Evolutionary conservation across 1,284 basidiomycete species (phyloP), one percentile per base, ranked within the genome.

Genomic region (Puccinia triticina): DNA sequence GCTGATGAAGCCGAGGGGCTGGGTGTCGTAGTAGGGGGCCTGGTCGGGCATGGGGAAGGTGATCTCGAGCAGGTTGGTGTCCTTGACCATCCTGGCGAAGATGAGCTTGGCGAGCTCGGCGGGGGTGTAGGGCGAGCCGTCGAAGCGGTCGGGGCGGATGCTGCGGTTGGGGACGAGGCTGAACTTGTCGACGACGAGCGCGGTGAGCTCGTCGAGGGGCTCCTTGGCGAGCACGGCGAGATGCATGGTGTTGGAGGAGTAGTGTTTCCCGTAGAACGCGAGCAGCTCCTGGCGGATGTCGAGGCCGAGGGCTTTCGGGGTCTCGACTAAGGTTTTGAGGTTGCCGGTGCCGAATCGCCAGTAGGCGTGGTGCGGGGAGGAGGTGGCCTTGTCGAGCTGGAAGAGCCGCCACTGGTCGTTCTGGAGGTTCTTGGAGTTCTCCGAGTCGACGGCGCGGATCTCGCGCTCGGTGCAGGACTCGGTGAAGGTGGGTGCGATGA

Each of bases 361-460:
- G 91, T 94, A 99, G 0, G 91, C 90, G 0, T 92, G 92, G 0
- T 90, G 84, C 46, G 86, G 89, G 84, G 91, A 92, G 83, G 91
- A 93, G 59, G 98, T 90, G 84, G 92, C 91, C 88, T 99, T 99
- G 88, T 95, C 95, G 37, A 98, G 89, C 88, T 99, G 97, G 88
- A 94, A 98, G 81, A 96, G 92, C n/a, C 97, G 91, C 95, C 96
- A 98, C 86, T 93, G 89, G 87, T 99, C 96, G n/a, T 89, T 89
- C 88, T 98, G 96, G 76, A 95, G 90, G 87, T 99, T 99, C 89
- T 99, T 99, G 89, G 95, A 95, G 90, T 99, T 93, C 87, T 99
- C 97, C 0, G 95, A 98, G 87, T 99, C 93, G 53, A 99, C 97
- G 0, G 97, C 97, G 85, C 96, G 95, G 84, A 98, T 91, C 88